Percentiles rank a stretch among this genome's conserved stretches.
These are phyloP conservation scores for Plasmodium inui DNA, from an alignment of 169 alveolate species.

Conservation along the genomic window DNA sequence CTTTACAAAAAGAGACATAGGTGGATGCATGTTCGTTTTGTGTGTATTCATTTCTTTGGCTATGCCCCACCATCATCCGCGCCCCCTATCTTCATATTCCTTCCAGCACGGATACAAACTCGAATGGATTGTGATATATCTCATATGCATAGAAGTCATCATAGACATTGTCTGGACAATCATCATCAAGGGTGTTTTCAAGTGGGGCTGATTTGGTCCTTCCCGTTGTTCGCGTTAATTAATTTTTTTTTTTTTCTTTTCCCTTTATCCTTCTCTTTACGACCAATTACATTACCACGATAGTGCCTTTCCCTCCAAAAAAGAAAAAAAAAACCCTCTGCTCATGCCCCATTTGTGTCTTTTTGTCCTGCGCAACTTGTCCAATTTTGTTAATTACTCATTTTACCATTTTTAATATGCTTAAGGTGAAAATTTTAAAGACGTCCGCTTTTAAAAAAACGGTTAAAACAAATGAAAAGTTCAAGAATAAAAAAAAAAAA, in stretches of 20 bases:
- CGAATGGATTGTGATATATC: constrained; percentile 89
- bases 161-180: constrained; percentile 90
- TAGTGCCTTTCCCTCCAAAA: neutral
- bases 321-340: neutral
- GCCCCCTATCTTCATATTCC: neutral
- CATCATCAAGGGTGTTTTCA: constrained; percentile 84
- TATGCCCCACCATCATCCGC: neutral
- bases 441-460: neutral
- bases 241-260: constrained; percentile 7
- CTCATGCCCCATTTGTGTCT: neutral
- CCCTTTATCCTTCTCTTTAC: neutral
- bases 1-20: neutral
- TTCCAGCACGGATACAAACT: constrained; percentile 89
- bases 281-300: neutral
- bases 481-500: neutral
- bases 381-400: neutral
- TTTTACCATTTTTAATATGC: neutral
- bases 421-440: neutral
- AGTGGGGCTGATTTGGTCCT: constrained; percentile 78
- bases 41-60: neutral
- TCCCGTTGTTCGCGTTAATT: neutral
- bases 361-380: neutral
- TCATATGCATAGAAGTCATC: constrained; percentile 86
- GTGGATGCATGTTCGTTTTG: neutral
- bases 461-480: neutral